A percentile compares a stretch with the other conserved stretches of the same genome.
These are phyloP conservation scores for Dalbergia cochinchinensis DNA, from an alignment of 306 rosid genomes.

Conservation along the genomic window DNA sequence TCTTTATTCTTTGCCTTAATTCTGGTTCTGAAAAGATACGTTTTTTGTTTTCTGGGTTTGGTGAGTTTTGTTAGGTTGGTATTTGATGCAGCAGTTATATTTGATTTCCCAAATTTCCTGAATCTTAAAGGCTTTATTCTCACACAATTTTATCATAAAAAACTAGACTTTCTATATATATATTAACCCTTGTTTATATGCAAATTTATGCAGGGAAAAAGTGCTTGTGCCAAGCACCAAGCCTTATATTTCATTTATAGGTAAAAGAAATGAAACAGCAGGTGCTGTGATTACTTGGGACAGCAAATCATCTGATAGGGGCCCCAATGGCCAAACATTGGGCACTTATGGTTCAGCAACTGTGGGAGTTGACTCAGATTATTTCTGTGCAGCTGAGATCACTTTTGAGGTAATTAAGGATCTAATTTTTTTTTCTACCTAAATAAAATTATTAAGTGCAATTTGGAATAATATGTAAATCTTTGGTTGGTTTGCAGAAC, in stretches of 20 bases:
- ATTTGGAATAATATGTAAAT: not conserved
- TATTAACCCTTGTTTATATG: not conserved
- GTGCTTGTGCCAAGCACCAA: slow-evolving; percentile 71
- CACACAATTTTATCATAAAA: not conserved
- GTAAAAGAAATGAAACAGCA: slow-evolving; percentile 53
- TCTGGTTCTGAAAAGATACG: slow-evolving; percentile 8
- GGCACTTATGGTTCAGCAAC: slow-evolving; percentile 87
- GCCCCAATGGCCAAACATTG: slow-evolving; percentile 56
- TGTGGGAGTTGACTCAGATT: slow-evolving; percentile 77
- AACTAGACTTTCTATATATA: not conserved
- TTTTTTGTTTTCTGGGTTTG: not conserved
- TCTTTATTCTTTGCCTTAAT: not conserved
- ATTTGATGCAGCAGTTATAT: slow-evolving; percentile 12
- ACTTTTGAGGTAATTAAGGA: slow-evolving; percentile 70
- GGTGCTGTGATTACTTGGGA: slow-evolving; percentile 76
- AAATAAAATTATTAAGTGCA: not conserved
- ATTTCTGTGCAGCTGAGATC: slow-evolving; percentile 80
- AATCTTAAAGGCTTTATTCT: not conserved
- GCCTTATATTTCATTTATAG: slow-evolving; percentile 87
- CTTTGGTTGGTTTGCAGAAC: slow-evolving; percentile 59
- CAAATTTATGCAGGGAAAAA: slow-evolving; percentile 75
- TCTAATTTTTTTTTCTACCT: not conserved
- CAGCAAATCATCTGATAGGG: slow-evolving; percentile 80
- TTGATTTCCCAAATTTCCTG: not conserved
- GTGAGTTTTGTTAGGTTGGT: slow-evolving; percentile 1